Conservation (phyloP, 345 rosid genomes). For the Gossypium herbaceum region DNA sequence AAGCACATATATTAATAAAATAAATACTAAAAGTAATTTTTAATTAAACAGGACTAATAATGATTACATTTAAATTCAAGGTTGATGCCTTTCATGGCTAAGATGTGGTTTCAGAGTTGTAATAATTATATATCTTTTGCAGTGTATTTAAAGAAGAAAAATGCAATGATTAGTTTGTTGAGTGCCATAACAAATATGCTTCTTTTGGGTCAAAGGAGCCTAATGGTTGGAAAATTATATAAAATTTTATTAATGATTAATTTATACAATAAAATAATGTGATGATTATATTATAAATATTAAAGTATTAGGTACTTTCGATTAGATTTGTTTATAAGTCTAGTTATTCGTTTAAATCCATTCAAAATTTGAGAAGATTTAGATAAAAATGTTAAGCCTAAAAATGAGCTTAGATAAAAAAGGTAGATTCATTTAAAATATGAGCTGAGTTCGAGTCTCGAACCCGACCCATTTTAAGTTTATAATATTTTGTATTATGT, state of each 20-base stretch:
- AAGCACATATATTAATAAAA: too few relatives aligned
- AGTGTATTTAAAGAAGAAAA: neutral
- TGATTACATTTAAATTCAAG: neutral
- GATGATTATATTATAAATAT: neutral
- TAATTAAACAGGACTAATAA: neutral
- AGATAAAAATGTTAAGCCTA: rapidly evolving
- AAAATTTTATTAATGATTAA: neutral
- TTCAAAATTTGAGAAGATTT: too few relatives aligned
- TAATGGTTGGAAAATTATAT: neutral
- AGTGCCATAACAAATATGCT: neutral
- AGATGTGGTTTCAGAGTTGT: neutral
- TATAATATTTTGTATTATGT: too few relatives aligned
- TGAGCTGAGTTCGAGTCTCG: rapidly evolving
- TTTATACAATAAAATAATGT: too few relatives aligned
- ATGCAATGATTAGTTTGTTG: constrained; percentile 2
- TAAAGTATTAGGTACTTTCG: rapidly evolving
- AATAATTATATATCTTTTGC: neutral
- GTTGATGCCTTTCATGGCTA: neutral
- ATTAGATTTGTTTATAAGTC: too few relatives aligned
- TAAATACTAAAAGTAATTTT: too few relatives aligned
- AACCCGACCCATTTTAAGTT: too few relatives aligned
- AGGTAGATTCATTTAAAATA: too few relatives aligned
- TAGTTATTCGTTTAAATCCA: rapidly evolving
- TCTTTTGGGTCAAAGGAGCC: neutral
- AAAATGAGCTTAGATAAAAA: too few relatives aligned